Evolutionary conservation across 139 green algal species (phyloP), one percentile per base, ranked within the genome.

Genomic region (Closterium sp.): DNA sequence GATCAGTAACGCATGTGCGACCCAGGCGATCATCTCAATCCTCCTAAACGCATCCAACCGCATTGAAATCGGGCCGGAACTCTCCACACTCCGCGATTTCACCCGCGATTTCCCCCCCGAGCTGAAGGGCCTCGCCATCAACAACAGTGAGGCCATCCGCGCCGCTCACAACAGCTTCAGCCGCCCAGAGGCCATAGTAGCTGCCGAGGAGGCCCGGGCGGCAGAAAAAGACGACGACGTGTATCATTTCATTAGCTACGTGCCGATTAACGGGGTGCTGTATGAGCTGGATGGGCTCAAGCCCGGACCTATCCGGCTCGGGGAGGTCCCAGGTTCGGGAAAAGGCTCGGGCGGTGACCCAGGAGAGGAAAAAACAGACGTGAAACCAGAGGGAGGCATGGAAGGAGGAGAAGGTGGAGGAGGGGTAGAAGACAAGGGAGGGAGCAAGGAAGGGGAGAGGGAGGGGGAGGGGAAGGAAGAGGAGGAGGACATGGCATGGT

Each of bases 251-350:
- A 96, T 98, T 34, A 95, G 90, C n/a, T 98, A 98, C 91, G 86
- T 99, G 17, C 98, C 97, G 0, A 91, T 98, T 0, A 91, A 93
- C 45, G 97, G 97, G 24, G 89, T 86, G 38, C 91, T 99, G 88
- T 99, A 98, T 86, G 98, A 99, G 94, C 94, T 99, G 85, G 98
- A 99, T 93, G 98, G 98, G 0, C 96, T 99, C n/a, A 97, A 99
- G 92, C 90, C 96, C 19, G 98, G 98, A 1, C 98, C 98, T 73
- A 98, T 99, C 88, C 88, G 91, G 42, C 94, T 99, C 79, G 96
- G 95, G 50, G 31, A 88, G 34, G 92, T 89, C 30, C 27, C 84
- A 73, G 50, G 17, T 11, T 73, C 50, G 50, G 50, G 50, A 73
- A 22, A 22, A 73, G 9, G 13, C 24, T 73, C 50, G 50, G 50